Evolutionary conservation across 2,329 filamentous ascomycete genomes (phyloP).

Genomic region (Alternaria dauci): DNA sequence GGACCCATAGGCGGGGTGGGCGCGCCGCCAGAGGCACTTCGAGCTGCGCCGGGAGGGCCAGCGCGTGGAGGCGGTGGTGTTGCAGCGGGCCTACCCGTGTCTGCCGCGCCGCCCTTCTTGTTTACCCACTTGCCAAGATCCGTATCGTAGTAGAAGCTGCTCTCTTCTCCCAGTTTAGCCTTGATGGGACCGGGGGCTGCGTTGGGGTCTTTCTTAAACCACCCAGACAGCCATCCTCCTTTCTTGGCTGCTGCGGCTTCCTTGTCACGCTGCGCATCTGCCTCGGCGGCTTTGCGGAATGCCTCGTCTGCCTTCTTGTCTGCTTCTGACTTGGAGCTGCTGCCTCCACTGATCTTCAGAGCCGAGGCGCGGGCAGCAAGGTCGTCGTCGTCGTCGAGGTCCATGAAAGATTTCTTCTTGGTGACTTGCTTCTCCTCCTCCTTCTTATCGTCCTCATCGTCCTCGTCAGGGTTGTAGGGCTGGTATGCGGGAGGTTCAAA

Average conservation of each 20-base stretch:
- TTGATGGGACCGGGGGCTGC: constrained; percentile 73
- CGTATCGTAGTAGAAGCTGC: constrained; percentile 90
- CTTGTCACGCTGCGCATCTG: constrained; percentile 67
- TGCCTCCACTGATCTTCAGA: constrained; percentile 49
- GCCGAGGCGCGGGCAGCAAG: constrained; percentile 62
- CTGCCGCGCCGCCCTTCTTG: constrained; percentile 78
- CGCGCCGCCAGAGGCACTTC: constrained; percentile 59
- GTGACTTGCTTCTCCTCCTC: constrained; percentile 55
- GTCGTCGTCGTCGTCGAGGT: constrained; percentile 80
- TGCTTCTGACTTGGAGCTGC: constrained; percentile 46
- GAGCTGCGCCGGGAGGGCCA: constrained; percentile 53
- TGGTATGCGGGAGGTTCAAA: constrained; percentile 53
- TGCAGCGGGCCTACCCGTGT: constrained; percentile 63
- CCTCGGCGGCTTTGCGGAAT: constrained; percentile 82
- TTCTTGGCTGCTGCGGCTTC: constrained; percentile 56
- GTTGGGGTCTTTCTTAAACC: constrained; percentile 80
- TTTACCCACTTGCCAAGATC: constrained; percentile 99
- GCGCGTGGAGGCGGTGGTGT: constrained; percentile 82
- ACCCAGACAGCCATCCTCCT: constrained; percentile 83
- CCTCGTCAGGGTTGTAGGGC: constrained; percentile 61
- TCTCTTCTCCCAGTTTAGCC: constrained; percentile 94
- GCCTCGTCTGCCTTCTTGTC: constrained; percentile 85
- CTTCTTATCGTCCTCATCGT: constrained; percentile 55
- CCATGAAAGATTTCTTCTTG: constrained; percentile 78
- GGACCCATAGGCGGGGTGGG: constrained; percentile 21